Base-by-base conservation (phyloP, 2,329 filamentous ascomycete species). In the Aspergillus luchuensis region DNA sequence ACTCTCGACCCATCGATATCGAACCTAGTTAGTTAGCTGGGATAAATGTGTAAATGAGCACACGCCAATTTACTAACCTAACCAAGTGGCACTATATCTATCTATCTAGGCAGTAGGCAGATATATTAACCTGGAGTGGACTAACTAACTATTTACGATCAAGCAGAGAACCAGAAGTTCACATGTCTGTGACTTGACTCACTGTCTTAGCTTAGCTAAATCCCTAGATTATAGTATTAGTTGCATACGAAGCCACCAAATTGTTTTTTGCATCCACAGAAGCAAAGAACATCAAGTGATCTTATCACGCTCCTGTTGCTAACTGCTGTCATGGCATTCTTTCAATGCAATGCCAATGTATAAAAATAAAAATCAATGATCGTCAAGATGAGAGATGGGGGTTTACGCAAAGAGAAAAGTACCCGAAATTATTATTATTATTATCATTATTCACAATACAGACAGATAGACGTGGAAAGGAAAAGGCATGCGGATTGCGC, bases 261-360 rank as follows among this genome's bases (percentile, higher is more conserved):
- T 30, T 4, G 15, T 23, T 30, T n/a, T 23, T 23, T n/a, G 7
- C 25, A 28, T 8, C 25, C 25, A 13, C 56, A 61, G 54, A 38
- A 60, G 47, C 47, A 63, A 58, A 3, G 57, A 30, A 39, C 11
- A 56, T 53, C 53, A 60, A 62, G 39, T 56, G 59, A 67, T 64
- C 61, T 41, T 11, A 25, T 41, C 39, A 43, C 38, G 47, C 23
- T 48, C n/a, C 21, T 19, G 28, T 11, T 5, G 15, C 23, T 3
- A 21, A 19, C 17, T 19, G 17, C 10, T 58, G 48, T 41, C 51
- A 61, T 57, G 57, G 59, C 10, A 36, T 5, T 36, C 11, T 36
- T 13, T 36, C 33, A 36, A 13, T 36, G 11, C 11, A 36, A 36
- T 36, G 33, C 30, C 6, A 36, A 36, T 13, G 33, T 6, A 36